These are phyloP conservation scores for Lachnum nothofagi DNA, from an alignment of 2,329 filamentous ascomycete genomes.

Conservation along the genomic window DNA sequence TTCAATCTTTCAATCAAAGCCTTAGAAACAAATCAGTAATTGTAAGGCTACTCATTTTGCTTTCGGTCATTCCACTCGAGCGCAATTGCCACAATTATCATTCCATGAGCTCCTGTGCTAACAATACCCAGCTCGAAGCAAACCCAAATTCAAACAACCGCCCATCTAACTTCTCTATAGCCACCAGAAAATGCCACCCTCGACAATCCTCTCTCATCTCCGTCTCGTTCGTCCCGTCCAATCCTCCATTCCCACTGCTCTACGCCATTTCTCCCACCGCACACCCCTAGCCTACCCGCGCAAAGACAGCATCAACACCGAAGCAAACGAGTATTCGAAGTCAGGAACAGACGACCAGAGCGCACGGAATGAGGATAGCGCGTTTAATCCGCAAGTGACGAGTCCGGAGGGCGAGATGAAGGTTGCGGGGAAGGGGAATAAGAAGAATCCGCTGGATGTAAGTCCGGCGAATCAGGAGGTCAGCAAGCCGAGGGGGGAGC, in stretches of 20 bases:
- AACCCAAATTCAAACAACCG: not conserved
- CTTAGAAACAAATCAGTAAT: too few species aligned
- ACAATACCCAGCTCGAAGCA: not conserved
- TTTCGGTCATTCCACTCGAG: too few species aligned
- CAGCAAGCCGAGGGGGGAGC: constrained; percentile 42
- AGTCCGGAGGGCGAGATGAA: constrained; percentile 56
- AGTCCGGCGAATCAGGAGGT: constrained; percentile 57
- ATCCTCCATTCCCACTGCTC: not conserved
- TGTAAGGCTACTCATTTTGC: too few species aligned
- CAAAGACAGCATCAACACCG: constrained; percentile 59
- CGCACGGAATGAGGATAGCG: constrained; percentile 50
- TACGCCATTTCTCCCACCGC: constrained; percentile 1
- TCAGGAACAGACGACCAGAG: constrained; percentile 59
- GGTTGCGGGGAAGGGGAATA: constrained; percentile 36
- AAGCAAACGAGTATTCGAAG: constrained; percentile 62
- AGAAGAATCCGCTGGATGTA: constrained; percentile 50
- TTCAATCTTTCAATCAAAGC: too few species aligned
- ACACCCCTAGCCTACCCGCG: constrained; percentile 3
- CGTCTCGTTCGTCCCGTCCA: not conserved
- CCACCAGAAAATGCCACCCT: not conserved
- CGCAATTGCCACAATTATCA: too few species aligned
- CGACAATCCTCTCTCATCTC: not conserved
- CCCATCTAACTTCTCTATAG: too few species aligned
- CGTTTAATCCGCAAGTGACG: constrained; percentile 66
- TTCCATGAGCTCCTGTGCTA: too few species aligned